These are phyloP conservation scores for Mortierella polycephala DNA, from an alignment of 371 early-diverging fungal genomes.

Conservation along the genomic window DNA sequence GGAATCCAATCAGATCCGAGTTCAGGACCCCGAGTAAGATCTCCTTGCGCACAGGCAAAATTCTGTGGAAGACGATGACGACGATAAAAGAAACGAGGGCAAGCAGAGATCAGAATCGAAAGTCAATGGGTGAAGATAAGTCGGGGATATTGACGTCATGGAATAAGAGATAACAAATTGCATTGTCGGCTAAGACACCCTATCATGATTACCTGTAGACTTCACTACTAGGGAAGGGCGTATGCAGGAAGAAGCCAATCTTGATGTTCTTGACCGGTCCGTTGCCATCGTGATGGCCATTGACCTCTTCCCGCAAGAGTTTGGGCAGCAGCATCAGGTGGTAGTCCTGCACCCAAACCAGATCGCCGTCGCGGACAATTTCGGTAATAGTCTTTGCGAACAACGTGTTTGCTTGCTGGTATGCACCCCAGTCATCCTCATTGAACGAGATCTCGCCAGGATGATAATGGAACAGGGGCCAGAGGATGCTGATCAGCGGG, in stretches of 20 bases:
- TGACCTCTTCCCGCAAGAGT: constrained; percentile 78
- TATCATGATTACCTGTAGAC: constrained; percentile 76
- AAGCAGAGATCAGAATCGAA: not conserved
- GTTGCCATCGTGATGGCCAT: constrained; percentile 44
- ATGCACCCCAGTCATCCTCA: constrained; percentile 95
- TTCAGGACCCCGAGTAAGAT: constrained; percentile 92
- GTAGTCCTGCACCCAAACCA: constrained; percentile 99
- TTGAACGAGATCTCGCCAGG: constrained; percentile 96
- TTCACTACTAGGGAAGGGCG: constrained; percentile 97
- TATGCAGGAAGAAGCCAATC: constrained; percentile 99
- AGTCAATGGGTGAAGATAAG: not conserved
- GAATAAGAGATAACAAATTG: not conserved
- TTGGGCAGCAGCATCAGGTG: constrained; percentile 98
- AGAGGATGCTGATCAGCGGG: constrained; percentile 76
- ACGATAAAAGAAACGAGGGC: not conserved
- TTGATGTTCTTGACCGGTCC: constrained; percentile 74
- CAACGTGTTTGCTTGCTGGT: constrained; percentile 89
- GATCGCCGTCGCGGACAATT: constrained; percentile 90
- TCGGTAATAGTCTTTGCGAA: constrained; percentile 92
- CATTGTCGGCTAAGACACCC: too few species aligned
- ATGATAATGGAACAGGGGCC: constrained; percentile 99
- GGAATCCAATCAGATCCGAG: constrained; percentile 97
- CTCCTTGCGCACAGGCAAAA: constrained; percentile 91
- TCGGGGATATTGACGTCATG: constrained; percentile 19
- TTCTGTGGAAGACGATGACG: constrained; percentile 54